Base-by-base conservation (phyloP, 2,329 filamentous ascomycete species). In the Rugonectria rugulosa region DNA sequence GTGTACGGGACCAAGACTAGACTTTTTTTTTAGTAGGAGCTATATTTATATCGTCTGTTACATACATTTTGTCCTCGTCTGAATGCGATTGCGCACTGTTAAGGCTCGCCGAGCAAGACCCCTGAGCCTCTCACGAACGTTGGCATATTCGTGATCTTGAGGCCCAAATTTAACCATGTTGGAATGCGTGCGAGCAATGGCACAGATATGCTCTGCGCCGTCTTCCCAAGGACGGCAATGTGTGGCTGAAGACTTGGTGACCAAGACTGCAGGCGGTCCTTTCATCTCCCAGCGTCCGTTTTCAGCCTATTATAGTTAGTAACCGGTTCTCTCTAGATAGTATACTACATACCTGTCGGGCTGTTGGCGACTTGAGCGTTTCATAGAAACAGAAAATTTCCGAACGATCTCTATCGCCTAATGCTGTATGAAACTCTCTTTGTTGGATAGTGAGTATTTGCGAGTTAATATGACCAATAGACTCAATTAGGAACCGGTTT, bases 131-230 rank as follows among this genome's bases (percentile, higher is more conserved):
- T 36, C 48, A 17, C 23, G 6, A 31, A 31, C 50, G 20, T 54
- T 27, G 10, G 4, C 24, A 19, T 43, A 31, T 11, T 29, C 40
- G 8, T 19, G 23, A 44, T 69, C 64, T 2, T 62, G 24, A 9
- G 31, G 41, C n/a, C 46, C 51, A 56, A 65, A 68, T 32, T 69
- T 68, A 47, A 69, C 64, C 54, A 69, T 59, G 3, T 66, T 55
- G 9, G 62, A 66, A 46, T 69, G 64, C 15, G 52, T 53, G 5
- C 64, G 57, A 17, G 47, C 15, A 23, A 69, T 44, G 4, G 64
- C 51, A 42, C 54, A 63, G 5, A 63, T 63, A 32, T 66, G 56
- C 23, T 66, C 50, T 10, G 57, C 19, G 10, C 59, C 57, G 23
- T 54, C 21, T 32, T 66, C 60, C 61, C 59, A 61, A 7, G 44